Percentiles rank a stretch among this genome's conserved stretches.
Conservation (phyloP, 345 rosid genomes). For the Pelargonium nanum region DNA sequence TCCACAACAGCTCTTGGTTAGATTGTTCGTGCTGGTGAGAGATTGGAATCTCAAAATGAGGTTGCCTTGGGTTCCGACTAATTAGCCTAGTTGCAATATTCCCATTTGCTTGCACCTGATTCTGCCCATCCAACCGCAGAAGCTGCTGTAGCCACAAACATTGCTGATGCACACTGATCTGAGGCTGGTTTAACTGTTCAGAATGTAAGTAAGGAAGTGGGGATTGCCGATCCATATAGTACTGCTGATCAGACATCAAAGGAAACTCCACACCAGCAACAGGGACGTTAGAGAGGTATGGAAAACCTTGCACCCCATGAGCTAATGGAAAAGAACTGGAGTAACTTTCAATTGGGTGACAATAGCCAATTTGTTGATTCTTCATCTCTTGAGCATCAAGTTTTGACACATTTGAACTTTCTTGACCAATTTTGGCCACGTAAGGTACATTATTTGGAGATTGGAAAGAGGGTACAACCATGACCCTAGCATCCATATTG, state of each 20-base stretch:
- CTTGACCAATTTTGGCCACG: constrained; percentile 22
- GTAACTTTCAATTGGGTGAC: constrained; percentile 24
- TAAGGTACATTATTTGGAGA: constrained; percentile 23
- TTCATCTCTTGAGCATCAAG: constrained; percentile 26
- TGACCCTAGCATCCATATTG: constrained; percentile 16
- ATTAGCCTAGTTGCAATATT: constrained; percentile 18
- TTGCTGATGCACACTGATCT: constrained; percentile 33
- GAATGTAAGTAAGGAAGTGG: constrained; percentile 30
- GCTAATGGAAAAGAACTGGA: constrained; percentile 28
- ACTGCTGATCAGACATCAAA: constrained; percentile 32
- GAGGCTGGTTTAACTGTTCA: constrained; percentile 30
- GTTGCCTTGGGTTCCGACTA: constrained; percentile 27
- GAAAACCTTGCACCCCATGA: constrained; percentile 39
- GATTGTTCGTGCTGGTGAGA: constrained; percentile 32
- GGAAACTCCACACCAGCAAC: constrained; percentile 34
- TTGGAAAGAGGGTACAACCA: constrained; percentile 27
- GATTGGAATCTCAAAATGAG: constrained; percentile 30
- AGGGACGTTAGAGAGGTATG: constrained; percentile 22
- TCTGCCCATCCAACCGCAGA: constrained; percentile 28
- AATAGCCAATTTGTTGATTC: constrained; percentile 35
- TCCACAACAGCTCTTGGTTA: constrained; percentile 39
- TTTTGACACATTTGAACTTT: constrained; percentile 15
- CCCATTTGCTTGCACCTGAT: constrained; percentile 26
- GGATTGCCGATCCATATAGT: constrained; percentile 33
- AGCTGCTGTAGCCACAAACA: constrained; percentile 36